Evolutionary conservation across 495 filamentous ascomycete species (phyloP).

Genomic region (Aspergillus bertholletiae): DNA sequence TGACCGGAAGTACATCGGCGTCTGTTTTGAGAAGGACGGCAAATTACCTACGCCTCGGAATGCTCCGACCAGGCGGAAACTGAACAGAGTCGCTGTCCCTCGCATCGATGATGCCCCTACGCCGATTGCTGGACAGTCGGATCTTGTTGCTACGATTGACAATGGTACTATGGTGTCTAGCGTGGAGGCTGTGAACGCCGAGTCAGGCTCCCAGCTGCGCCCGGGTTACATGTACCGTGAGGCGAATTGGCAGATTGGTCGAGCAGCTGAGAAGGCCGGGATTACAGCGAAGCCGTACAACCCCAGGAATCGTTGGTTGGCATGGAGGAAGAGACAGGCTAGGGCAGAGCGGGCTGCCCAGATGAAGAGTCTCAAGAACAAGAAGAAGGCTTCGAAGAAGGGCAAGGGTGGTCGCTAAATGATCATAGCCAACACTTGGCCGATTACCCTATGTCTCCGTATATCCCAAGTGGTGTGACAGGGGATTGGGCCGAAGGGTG

Average conservation of each 20-base stretch:
- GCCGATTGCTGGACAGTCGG: constrained; percentile 32
- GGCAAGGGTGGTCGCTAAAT: constrained; percentile 31
- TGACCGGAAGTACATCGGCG: constrained; percentile 85
- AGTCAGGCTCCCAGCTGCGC: constrained; percentile 49
- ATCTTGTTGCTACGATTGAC: constrained; percentile 30
- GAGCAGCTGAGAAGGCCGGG: constrained; percentile 56
- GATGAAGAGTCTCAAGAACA: constrained; percentile 56
- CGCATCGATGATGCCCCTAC: constrained; percentile 17
- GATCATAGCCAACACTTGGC: constrained; percentile 13
- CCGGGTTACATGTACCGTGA: constrained; percentile 78
- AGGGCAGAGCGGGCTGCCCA: constrained; percentile 51
- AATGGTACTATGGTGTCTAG: constrained; percentile 29
- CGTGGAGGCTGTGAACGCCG: constrained; percentile 30
- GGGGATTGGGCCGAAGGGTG: constrained; percentile 30
- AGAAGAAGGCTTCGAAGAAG: constrained; percentile 46
- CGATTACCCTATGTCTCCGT: constrained; percentile 4
- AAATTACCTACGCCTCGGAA: constrained; percentile 71
- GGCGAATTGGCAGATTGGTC: constrained; percentile 81
- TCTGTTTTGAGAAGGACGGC: constrained; percentile 71
- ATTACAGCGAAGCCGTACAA: constrained; percentile 51
- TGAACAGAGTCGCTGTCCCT: constrained; percentile 62
- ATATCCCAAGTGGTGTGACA: constrained; percentile 27
- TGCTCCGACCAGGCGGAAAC: constrained; percentile 56
- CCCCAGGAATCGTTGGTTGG: constrained; percentile 55
- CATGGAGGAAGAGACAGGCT: constrained; percentile 57